Evolutionary conservation across 192 early-diverging fungal genomes (phyloP).

Genomic region (Diversispora eburnea): DNA sequence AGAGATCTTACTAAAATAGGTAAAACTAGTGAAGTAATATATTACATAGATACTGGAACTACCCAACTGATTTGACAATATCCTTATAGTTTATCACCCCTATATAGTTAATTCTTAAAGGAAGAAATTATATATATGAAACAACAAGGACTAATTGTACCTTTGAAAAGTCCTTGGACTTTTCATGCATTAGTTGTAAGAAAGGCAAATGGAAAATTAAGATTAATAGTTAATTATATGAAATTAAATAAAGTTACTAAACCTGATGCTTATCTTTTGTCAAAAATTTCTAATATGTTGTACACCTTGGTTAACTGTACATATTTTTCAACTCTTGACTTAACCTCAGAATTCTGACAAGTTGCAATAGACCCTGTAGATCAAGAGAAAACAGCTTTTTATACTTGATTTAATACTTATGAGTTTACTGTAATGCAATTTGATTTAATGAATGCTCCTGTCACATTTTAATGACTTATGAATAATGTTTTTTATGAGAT

Average conservation of each 20-base stretch:
- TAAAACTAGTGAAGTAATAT: background rate
- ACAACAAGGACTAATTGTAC: background rate
- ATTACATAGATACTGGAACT: background rate
- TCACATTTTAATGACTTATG: constrained; percentile 30
- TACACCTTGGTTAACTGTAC: background rate
- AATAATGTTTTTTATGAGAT: background rate
- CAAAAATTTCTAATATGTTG: constrained; percentile 38
- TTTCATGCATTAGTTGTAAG: constrained; percentile 39
- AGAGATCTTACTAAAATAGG: background rate
- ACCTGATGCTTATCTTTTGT: constrained; percentile 40
- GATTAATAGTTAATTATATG: constrained; percentile 43
- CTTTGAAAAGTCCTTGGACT: constrained; percentile 17
- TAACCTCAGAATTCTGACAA: constrained; percentile 29
- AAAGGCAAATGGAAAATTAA: constrained; percentile 38
- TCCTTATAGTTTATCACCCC: background rate
- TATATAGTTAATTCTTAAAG: background rate
- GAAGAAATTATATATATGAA: background rate
- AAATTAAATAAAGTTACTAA: constrained; percentile 40
- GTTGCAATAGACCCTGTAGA: background rate
- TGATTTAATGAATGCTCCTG: constrained; percentile 30
- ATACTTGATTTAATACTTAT: constrained; percentile 12
- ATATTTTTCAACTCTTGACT: constrained; percentile 32
- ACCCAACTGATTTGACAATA: background rate
- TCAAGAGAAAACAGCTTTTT: constrained; percentile 31
- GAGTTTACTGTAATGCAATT: constrained; percentile 32